Evolutionary conservation across 2,329 filamentous ascomycete species (phyloP).

Genomic region (Cylindrodendrum hubeiense): DNA sequence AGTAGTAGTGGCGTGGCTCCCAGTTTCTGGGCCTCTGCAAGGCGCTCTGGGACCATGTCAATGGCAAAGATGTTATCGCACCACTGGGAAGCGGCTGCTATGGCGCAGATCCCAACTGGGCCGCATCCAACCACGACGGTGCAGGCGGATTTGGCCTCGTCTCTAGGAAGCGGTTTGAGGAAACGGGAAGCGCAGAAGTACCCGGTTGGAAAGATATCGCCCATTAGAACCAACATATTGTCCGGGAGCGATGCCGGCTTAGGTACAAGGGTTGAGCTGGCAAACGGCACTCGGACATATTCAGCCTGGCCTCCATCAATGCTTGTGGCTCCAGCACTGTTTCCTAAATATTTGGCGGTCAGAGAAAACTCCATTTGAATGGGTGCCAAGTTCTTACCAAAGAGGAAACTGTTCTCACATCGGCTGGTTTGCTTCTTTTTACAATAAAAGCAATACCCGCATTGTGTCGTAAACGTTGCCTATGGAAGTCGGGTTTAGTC

Average conservation of each 20-base stretch:
- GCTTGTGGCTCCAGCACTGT: neutral
- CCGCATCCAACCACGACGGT: constrained; percentile 25
- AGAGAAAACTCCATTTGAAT: neutral
- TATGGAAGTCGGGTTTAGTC: neutral
- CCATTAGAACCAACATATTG: constrained; percentile 25
- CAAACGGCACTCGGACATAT: constrained; percentile 19
- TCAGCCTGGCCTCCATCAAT: constrained; percentile 26
- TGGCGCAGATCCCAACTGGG: constrained; percentile 25
- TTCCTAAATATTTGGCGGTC: neutral
- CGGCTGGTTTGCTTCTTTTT: constrained; percentile 4
- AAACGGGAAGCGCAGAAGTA: constrained; percentile 19
- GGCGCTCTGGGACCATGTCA: constrained; percentile 20
- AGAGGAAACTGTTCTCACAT: constrained; percentile 10
- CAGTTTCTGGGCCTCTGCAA: constrained; percentile 7
- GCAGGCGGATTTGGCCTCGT: constrained; percentile 3
- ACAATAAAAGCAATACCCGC: constrained; percentile 16
- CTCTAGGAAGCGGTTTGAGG: constrained; percentile 7
- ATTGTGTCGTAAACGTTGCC: constrained; percentile 12
- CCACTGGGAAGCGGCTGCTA: constrained; percentile 8
- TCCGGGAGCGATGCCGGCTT: constrained; percentile 1
- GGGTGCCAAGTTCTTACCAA: neutral
- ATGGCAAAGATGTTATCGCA: constrained; percentile 18
- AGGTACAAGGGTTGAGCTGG: constrained; percentile 7
- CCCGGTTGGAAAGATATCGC: constrained; percentile 25
- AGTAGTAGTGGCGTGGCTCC: constrained; percentile 12